These are phyloP conservation scores for Phlyctochytrium arcticum DNA, from an alignment of 192 early-diverging fungal genomes.

Conservation along the genomic window DNA sequence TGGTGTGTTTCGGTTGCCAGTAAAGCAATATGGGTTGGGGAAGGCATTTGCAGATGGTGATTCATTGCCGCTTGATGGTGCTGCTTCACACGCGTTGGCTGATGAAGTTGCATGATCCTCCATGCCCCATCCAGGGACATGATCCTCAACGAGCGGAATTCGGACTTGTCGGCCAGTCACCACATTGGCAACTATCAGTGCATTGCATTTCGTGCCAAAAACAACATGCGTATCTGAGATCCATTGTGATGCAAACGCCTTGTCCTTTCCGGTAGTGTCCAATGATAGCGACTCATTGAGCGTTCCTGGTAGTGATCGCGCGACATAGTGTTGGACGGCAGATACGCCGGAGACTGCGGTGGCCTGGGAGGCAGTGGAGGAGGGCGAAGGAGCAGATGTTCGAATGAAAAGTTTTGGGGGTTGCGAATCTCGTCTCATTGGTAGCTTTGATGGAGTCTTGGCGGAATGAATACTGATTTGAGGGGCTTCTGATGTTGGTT, in stretches of 20 bases:
- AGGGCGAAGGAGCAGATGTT: no score
- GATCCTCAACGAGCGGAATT: constrained; percentile 27
- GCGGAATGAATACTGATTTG: no score
- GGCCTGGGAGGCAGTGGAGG: no score
- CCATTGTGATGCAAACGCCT: constrained; percentile 58
- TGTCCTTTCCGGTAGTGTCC: constrained; percentile 36
- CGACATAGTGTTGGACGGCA: not conserved
- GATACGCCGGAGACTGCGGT: no score
- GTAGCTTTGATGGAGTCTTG: no score
- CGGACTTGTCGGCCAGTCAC: constrained; percentile 27
- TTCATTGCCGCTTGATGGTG: not conserved
- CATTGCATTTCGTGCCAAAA: constrained; percentile 62
- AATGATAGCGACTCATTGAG: not conserved
- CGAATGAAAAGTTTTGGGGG: no score
- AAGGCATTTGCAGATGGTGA: not conserved
- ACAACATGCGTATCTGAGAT: constrained; percentile 46
- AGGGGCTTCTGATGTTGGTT: no score
- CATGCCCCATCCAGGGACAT: not conserved
- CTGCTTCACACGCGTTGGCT: not conserved
- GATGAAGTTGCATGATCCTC: not conserved
- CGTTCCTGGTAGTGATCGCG: constrained; percentile 2
- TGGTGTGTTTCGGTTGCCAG: no score
- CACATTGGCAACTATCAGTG: constrained; percentile 35
- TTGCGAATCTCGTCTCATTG: no score
- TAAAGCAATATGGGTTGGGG: no score